These are phyloP conservation scores for Lathyrus oleraceus DNA, from an alignment of 306 rosid species.

Conservation along the genomic window DNA sequence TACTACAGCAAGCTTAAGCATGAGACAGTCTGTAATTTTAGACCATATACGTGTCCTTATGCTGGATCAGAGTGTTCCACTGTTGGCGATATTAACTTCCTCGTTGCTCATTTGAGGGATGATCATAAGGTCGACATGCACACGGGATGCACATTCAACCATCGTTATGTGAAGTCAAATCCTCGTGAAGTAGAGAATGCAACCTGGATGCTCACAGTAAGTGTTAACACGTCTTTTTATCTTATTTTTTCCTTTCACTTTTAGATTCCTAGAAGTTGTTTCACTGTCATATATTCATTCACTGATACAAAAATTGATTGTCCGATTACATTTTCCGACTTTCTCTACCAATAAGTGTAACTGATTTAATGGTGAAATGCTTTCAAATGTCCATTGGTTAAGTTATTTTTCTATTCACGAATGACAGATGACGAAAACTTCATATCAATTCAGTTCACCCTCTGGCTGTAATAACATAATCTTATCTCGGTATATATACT, in stretches of 20 bases:
- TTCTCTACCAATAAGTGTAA: neutral
- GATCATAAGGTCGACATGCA: constrained; percentile 99
- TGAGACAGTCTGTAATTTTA: constrained; percentile 85
- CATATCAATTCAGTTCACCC: constrained; percentile 10
- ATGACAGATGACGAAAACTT: neutral
- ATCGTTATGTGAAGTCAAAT: constrained; percentile 96
- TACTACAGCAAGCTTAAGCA: constrained; percentile 98
- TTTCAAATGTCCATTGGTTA: neutral
- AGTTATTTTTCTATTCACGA: constrained; percentile 10
- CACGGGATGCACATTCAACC: constrained; percentile 97
- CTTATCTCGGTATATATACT: constrained; percentile 14
- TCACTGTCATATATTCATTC: neutral
- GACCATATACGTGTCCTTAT: constrained; percentile 96
- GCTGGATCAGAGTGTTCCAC: constrained; percentile 97
- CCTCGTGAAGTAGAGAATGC: constrained; percentile 99
- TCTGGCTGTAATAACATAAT: constrained; percentile 2
- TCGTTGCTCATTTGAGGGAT: constrained; percentile 94
- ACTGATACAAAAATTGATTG: neutral
- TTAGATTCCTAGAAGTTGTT: neutral
- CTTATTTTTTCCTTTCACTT: neutral
- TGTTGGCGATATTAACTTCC: constrained; percentile 89
- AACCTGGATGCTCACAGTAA: constrained; percentile 99
- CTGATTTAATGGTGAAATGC: constrained; percentile 3
- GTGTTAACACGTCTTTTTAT: neutral
- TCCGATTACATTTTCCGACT: neutral